These are phyloP conservation scores for Chrysopogon serrulatus DNA, from an alignment of 176 grass and related monocot genomes.

Conservation along the genomic window DNA sequence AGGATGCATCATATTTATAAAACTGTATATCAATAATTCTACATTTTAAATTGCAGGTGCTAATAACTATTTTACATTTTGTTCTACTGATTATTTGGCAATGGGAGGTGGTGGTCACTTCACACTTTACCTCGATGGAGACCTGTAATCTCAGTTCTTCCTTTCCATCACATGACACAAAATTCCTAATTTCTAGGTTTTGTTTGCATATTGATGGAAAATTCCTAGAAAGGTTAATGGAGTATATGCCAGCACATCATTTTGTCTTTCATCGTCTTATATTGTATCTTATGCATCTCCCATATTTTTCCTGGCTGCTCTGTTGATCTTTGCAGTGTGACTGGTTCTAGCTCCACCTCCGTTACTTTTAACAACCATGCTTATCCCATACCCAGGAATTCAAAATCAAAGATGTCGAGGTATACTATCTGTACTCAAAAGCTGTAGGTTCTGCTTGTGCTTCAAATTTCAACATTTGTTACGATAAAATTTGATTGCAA, in stretches of 20 bases:
- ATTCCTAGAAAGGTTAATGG: background rate
- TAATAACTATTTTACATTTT: constrained; percentile 90
- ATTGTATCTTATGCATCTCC: background rate
- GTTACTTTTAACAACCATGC: too few relatives aligned
- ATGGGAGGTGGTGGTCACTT: constrained; percentile 92
- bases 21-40: background rate
- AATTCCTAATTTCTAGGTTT: background rate
- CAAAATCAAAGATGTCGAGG: too few relatives aligned
- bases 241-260: background rate
- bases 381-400: too few relatives aligned
- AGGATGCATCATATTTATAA: constrained; percentile 5
- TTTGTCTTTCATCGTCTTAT: too few relatives aligned
- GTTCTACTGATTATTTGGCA: constrained; percentile 66
- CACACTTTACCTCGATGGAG: constrained; percentile 79
- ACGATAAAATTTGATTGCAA: too few relatives aligned
- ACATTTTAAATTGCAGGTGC: constrained; percentile 54
- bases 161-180: background rate
- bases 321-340: too few relatives aligned
- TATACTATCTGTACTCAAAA: too few relatives aligned
- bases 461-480: too few relatives aligned
- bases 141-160: constrained; percentile 53
- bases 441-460: too few relatives aligned
- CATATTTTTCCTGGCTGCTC: background rate
- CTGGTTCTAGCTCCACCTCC: too few relatives aligned
- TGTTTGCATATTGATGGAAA: background rate